Conservation (phyloP, 768 basidiomycete genomes). For the Panaeolus cyanescens region DNA sequence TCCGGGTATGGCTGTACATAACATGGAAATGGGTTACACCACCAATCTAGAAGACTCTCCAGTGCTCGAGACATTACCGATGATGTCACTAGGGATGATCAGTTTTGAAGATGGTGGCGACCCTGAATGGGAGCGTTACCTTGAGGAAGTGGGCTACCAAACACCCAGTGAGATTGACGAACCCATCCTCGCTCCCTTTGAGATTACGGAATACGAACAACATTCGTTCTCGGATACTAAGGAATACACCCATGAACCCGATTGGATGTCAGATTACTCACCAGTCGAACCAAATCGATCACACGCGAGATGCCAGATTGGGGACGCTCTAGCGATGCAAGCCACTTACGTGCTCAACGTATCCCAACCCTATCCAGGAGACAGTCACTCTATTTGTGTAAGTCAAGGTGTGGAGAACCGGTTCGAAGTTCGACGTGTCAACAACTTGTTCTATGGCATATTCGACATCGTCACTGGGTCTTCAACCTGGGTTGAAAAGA, state of each 20-base stretch:
- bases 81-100: too few species aligned
- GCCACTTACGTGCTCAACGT: not conserved
- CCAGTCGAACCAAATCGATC: not conserved
- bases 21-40: not conserved
- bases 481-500: too few species aligned
- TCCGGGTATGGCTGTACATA: not conserved
- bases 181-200: too few species aligned
- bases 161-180: too few species aligned
- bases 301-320: not conserved
- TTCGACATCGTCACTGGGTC: too few species aligned
- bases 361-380: slow-evolving; percentile 14
- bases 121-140: too few species aligned
- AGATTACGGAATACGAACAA: too few species aligned
- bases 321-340: slow-evolving; percentile 3
- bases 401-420: not conserved
- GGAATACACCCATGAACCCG: not conserved
- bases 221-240: too few species aligned
- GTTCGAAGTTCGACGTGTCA: not conserved
- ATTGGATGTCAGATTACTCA: not conserved
- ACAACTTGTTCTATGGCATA: too few species aligned
- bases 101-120: too few species aligned
- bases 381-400: slow-evolving; percentile 3
- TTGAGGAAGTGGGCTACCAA: too few species aligned
- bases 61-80: not conserved
- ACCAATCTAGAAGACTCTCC: not conserved